Evolutionary conservation across 768 basidiomycete genomes (phyloP).

Genomic region (Hericium erinaceus): DNA sequence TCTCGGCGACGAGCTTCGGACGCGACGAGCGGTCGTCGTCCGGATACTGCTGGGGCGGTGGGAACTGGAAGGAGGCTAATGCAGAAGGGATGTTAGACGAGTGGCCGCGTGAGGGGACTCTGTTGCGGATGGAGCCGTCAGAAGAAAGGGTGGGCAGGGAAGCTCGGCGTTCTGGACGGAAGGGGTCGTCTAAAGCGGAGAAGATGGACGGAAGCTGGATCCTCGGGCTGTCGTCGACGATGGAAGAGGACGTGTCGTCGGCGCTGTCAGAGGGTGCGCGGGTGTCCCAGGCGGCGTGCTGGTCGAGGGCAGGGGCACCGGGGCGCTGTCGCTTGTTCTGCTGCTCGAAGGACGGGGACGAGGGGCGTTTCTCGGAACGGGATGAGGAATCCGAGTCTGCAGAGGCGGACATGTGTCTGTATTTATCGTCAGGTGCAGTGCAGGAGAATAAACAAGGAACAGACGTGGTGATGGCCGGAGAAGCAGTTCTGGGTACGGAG

Average conservation of each 20-base stretch:
- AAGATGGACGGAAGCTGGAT: constrained; percentile 73
- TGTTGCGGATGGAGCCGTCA: constrained; percentile 36
- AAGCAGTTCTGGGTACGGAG: constrained; percentile 10
- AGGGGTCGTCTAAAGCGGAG: constrained; percentile 54
- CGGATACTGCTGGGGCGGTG: constrained; percentile 33
- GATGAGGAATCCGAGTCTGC: constrained; percentile 58
- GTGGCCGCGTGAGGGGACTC: constrained; percentile 39
- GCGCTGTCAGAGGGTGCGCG: constrained; percentile 14
- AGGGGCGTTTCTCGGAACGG: constrained; percentile 48
- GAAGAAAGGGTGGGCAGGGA: constrained; percentile 55
- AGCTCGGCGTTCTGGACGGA: constrained; percentile 47
- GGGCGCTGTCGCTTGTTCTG: constrained; percentile 42
- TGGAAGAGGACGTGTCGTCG: constrained; percentile 28
- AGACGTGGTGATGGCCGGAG: constrained; percentile 14
- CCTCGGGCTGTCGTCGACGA: constrained; percentile 33
- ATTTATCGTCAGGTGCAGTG: constrained; percentile 26
- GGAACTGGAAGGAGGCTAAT: constrained; percentile 49
- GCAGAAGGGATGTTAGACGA: constrained; percentile 20
- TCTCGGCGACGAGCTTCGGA: constrained; percentile 42
- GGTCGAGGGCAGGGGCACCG: constrained; percentile 13
- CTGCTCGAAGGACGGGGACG: constrained; percentile 33
- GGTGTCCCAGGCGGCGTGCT: constrained; percentile 11
- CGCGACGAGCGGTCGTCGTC: constrained; percentile 31
- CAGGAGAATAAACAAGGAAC: constrained; percentile 17
- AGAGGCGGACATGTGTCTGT: constrained; percentile 72